Evolutionary conservation across 768 basidiomycete genomes (phyloP).

Genomic region (Zangia roseola): DNA sequence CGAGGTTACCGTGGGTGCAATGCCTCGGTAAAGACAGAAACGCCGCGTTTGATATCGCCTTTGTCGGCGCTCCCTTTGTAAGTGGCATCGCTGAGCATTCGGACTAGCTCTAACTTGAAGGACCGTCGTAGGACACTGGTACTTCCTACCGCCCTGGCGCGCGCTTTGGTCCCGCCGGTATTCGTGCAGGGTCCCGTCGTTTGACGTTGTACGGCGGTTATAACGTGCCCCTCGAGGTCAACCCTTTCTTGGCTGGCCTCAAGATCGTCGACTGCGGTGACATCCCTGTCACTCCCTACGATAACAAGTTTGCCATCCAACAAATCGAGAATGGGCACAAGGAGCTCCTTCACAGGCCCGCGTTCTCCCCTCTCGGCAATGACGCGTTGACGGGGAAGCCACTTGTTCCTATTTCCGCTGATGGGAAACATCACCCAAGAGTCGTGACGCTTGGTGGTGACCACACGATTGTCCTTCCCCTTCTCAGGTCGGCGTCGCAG

Average conservation of each 20-base stretch:
- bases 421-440: constrained; percentile 76
- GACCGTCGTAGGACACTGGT: constrained; percentile 52
- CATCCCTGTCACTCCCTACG: constrained; percentile 77
- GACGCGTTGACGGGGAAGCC: constrained; percentile 57
- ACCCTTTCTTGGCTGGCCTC: constrained; percentile 68
- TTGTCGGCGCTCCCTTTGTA: constrained; percentile 79
- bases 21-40: constrained; percentile 67
- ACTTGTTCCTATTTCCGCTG: constrained; percentile 57
- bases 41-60: constrained; percentile 72
- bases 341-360: constrained; percentile 59
- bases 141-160: constrained; percentile 83
- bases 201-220: constrained; percentile 76
- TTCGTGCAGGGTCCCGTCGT: constrained; percentile 75
- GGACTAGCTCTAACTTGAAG: neutral
- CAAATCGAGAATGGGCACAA: constrained; percentile 77
- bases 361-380: constrained; percentile 62
- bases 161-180: constrained; percentile 82
- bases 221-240: constrained; percentile 70
- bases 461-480: constrained; percentile 75
- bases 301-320: constrained; percentile 68
- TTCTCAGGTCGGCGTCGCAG: constrained; percentile 32
- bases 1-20: constrained; percentile 80
- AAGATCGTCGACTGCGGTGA: constrained; percentile 77
- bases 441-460: constrained; percentile 86
- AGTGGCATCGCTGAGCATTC: constrained; percentile 17